Evolutionary conservation across 2,329 filamentous ascomycete species (phyloP).

Genomic region (Harringtonia aguacate): DNA sequence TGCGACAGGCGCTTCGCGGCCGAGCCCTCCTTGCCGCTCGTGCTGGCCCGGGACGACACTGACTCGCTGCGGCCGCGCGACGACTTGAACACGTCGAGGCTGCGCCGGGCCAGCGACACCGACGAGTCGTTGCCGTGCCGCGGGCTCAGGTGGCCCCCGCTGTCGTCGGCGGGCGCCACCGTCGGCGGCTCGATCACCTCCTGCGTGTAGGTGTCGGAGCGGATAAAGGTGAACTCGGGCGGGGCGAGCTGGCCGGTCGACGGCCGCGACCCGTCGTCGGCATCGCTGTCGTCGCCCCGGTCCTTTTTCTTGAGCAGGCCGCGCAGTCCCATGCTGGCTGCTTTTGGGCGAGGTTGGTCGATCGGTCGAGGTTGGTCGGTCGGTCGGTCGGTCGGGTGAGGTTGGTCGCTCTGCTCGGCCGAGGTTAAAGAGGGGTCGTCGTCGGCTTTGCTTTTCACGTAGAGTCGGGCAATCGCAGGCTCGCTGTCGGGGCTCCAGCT

Average conservation of each 20-base stretch:
- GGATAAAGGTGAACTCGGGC: conserved; percentile 72
- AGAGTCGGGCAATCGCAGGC: too few relatives aligned
- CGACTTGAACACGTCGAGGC: conserved; percentile 22
- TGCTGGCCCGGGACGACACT: conserved; percentile 25
- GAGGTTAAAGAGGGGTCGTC: too few relatives aligned
- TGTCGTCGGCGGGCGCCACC: conserved; percentile 14
- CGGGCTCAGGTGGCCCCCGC: conserved; percentile 1
- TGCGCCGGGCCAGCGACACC: conserved; percentile 12
- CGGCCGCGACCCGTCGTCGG: conserved; percentile 7
- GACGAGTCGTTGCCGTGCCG: conserved; percentile 14
- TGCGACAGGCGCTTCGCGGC: conserved; percentile 48
- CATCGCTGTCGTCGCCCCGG: conserved; percentile 25
- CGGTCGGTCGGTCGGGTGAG: too few relatives aligned
- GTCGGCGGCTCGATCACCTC: conserved; percentile 65
- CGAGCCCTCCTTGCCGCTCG: conserved; percentile 19
- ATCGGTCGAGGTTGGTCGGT: too few relatives aligned
- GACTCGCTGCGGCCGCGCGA: conserved; percentile 38
- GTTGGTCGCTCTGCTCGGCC: too few relatives aligned
- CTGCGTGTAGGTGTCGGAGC: conserved; percentile 70
- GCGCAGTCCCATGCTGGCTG: conserved; percentile 34
- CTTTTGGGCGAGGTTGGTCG: too few relatives aligned
- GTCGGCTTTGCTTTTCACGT: too few relatives aligned
- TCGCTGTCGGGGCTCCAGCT: too few relatives aligned
- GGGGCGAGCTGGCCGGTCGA: conserved; percentile 24
- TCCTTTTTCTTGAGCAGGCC: conserved; percentile 46